Base-by-base conservation (phyloP, 1,284 basidiomycete species). In the Moesziomyces aphidis region DNA sequence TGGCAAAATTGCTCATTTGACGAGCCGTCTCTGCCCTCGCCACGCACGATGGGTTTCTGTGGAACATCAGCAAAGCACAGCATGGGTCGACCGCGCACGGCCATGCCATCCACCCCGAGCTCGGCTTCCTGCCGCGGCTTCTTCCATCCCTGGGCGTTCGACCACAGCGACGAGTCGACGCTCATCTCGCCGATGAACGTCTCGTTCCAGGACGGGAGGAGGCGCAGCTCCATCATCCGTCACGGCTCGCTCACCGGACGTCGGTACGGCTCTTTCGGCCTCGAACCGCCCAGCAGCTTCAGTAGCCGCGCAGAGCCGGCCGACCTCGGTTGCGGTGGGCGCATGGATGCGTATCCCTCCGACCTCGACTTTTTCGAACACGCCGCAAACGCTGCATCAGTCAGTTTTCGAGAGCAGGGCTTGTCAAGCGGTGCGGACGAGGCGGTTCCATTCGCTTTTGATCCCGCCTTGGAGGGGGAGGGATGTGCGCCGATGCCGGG, bases 91-190 rank as follows among this genome's bases (percentile, higher is more conserved):
- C 59, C 66, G 4, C 58, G 62, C 6, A 68, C 71, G 7, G 60
- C 61, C 2, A 50, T 55, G 48, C 67, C 63, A 1, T 63, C 67
- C 22, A 70, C 67, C 23, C 67, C 67, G 19, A 67, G 62, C 53
- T 70, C 67, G 1, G 54, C 64, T 36, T 54, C 60, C 6, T 61
- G 68, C 45, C 64, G 61, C 26, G 65, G 61, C 50, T 73, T 73
- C 43, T 73, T 73, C 61, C 64, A 73, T 46, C 70, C 70, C 0
- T 73, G 70, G 70, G 70, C 64, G 1, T 57, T 51, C 23, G 70
- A 67, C 9, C 19, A 60, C 5, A 57, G 54, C 22, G 64, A 50
- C 55, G 66, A 66, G 15, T 57, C 71, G 52, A 69, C 65, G 66
- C 66, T 74, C 50, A 51, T 74, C 36, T 74, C 71, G 28, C 71